These are phyloP conservation scores for Claviceps humidiphila DNA, from an alignment of 2,329 filamentous ascomycete species.

Conservation along the genomic window DNA sequence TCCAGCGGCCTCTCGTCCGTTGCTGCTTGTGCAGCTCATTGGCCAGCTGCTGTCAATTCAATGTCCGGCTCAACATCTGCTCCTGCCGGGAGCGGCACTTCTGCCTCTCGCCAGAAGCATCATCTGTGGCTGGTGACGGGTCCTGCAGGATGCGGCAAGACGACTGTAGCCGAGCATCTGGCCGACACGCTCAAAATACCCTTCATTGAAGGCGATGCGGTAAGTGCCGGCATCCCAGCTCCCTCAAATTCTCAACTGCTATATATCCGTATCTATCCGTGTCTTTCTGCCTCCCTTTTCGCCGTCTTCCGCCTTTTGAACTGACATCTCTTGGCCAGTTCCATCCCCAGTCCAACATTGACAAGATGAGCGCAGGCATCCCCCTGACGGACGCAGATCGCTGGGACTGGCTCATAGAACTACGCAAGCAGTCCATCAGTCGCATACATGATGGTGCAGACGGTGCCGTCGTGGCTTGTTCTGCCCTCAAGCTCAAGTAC, in stretches of 20 bases:
- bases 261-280: too few species aligned
- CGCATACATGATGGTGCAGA: conserved; percentile 42
- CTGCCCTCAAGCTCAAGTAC: conserved; percentile 92
- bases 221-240: conserved; percentile 21
- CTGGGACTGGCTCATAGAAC: conserved; percentile 87
- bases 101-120: conserved; percentile 31
- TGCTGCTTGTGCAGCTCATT: neutral
- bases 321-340: conserved; percentile 34
- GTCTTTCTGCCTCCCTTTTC: too few species aligned
- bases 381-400: conserved; percentile 86
- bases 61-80: conserved; percentile 14
- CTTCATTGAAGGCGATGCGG: conserved; percentile 68
- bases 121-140: conserved; percentile 75
- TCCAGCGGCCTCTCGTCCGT: neutral
- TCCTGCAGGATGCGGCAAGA: conserved; percentile 69
- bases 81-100: conserved; percentile 12
- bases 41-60: neutral
- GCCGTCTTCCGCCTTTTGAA: too few species aligned
- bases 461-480: conserved; percentile 92
- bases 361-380: conserved; percentile 78
- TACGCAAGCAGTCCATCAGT: conserved; percentile 55
- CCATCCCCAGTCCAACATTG: conserved; percentile 64
- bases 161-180: conserved; percentile 55
- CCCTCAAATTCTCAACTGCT: too few species aligned
- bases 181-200: conserved; percentile 49